Base-by-base conservation (phyloP, 768 basidiomycete species). In the Saitozyma sp. region DNA sequence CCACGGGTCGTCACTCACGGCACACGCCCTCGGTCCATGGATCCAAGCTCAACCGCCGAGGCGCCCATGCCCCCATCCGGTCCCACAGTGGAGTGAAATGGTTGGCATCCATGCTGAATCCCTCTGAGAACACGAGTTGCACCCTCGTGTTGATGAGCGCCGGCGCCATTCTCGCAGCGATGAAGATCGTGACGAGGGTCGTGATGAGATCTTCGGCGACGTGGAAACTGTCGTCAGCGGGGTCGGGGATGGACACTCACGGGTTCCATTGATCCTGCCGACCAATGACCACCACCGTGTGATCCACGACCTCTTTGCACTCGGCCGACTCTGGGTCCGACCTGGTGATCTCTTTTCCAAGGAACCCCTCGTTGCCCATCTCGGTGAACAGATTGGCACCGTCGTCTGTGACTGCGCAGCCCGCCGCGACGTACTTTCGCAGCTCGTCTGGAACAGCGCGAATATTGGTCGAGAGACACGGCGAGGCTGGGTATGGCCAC, bases 131-230 rank as follows among this genome's bases (percentile, higher is more conserved):
- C 29, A 76, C 68, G 9, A 78, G 62, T 55, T 78, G 76, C 1
- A 76, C 59, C 9, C 69, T 48, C 10, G 65, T 56, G 19, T 61
- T 43, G 39, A 67, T 61, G 8, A 68, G 55, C 13, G 56, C 62
- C 2, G 74, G 69, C 14, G 59, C 63, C 1, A 66, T 61, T 9
- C 63, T 45, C 6, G 64, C 64, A 5, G 65, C 69, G 39, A 78
- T 65, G 42, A 74, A 58, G 40, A 69, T 53, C 0, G 74, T 69
- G 13, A 75, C 71, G n/a, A 76, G 58, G 0, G 76, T 78, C 1
- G 76, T 78, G 45, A 78, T 67, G 41, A 78, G 66, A 56, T 78
- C 76, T 56, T 78, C 76, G 3, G 74, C 70, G 43, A 78, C 74
- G 50, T 78, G 76, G 46, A 74, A 77, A 6, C 74, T 75, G 39